These are phyloP conservation scores for Trichocladium uniseriatum DNA, from an alignment of 495 filamentous ascomycete species.

Conservation along the genomic window DNA sequence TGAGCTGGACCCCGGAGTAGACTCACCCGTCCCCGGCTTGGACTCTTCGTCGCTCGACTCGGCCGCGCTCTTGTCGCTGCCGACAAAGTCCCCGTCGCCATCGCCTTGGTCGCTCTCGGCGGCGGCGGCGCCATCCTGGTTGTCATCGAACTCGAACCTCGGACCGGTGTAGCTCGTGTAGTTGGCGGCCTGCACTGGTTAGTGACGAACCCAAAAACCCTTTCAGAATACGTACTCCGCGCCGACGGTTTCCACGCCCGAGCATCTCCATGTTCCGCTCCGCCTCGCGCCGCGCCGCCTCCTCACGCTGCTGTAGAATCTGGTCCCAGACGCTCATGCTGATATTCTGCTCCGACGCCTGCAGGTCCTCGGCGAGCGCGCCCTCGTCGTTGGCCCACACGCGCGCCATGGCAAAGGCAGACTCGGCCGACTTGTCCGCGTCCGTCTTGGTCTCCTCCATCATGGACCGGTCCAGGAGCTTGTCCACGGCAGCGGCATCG, in stretches of 20 bases:
- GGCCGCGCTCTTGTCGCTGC: constrained; percentile 22
- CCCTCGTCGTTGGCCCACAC: constrained; percentile 82
- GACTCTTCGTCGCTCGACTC: constrained; percentile 20
- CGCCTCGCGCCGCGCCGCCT: constrained; percentile 59
- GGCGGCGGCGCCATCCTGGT: constrained; percentile 18
- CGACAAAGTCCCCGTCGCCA: constrained; percentile 26
- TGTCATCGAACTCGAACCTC: constrained; percentile 23
- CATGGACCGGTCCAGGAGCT: constrained; percentile 75
- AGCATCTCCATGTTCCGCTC: constrained; percentile 55
- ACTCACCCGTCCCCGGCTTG: constrained; percentile 10
- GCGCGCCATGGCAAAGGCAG: constrained; percentile 80
- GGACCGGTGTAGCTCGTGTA: constrained; percentile 20
- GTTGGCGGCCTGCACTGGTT: constrained; percentile 20
- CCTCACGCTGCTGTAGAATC: constrained; percentile 74
- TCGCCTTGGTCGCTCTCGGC: constrained; percentile 22
- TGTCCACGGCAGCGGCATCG: constrained; percentile 71
- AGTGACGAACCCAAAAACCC: constrained; percentile 2
- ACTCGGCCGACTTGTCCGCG: constrained; percentile 52
- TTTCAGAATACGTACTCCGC: constrained; percentile 35
- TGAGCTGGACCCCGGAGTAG: constrained; percentile 6
- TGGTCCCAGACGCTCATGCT: constrained; percentile 75
- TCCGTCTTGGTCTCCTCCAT: constrained; percentile 58
- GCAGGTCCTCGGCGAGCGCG: constrained; percentile 46
- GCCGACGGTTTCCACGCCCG: constrained; percentile 69
- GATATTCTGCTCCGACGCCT: constrained; percentile 42